A percentile compares a stretch with the other conserved stretches of the same genome.
phyloP scores from a whole-genome alignment of 495 filamentous ascomycete genomes.

The Neurospora sp. region DNA sequence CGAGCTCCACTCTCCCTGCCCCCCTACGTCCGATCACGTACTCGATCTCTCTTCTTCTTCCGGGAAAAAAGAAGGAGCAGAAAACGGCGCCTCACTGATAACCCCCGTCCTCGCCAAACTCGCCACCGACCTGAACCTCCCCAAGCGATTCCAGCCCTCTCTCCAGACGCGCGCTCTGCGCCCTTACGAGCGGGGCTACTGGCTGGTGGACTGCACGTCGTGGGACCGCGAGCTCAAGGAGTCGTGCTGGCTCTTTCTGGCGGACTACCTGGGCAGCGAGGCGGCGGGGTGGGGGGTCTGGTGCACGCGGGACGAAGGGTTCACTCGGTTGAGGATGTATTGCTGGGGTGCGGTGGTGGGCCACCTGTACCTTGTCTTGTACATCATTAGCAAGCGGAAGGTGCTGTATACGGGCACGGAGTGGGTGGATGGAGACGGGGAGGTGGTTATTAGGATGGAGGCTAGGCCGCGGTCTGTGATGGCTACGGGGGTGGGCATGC shows the following conservation, averaged over 20 bases:
- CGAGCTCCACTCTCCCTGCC: slow-evolving; percentile 27
- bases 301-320: slow-evolving; percentile 23
- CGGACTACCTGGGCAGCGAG: slow-evolving; percentile 45
- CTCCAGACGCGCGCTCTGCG: slow-evolving; percentile 39
- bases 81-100: slow-evolving; percentile 18
- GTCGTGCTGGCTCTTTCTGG: slow-evolving; percentile 53
- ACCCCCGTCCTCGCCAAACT: slow-evolving; percentile 47
- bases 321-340: slow-evolving; percentile 43
- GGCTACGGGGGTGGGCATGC: not conserved
- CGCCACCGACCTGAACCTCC: slow-evolving; percentile 38
- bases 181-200: slow-evolving; percentile 57
- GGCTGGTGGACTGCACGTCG: slow-evolving; percentile 43
- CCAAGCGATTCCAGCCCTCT: slow-evolving; percentile 41
- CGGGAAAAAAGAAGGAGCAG: not conserved
- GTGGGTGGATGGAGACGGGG: slow-evolving; percentile 51
- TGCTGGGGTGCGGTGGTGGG: slow-evolving; percentile 55
- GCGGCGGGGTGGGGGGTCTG: slow-evolving; percentile 60
- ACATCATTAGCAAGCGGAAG: slow-evolving; percentile 49
- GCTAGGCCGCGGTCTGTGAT: slow-evolving; percentile 1
- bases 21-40: slow-evolving; percentile 9
- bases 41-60: slow-evolving; percentile 11
- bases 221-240: slow-evolving; percentile 31
- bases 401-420: slow-evolving; percentile 40
- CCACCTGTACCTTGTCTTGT: slow-evolving; percentile 57
- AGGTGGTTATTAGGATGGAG: slow-evolving; percentile 35